Conservation (phyloP, 441 rosid species). For the Aleurites moluccanus region DNA sequence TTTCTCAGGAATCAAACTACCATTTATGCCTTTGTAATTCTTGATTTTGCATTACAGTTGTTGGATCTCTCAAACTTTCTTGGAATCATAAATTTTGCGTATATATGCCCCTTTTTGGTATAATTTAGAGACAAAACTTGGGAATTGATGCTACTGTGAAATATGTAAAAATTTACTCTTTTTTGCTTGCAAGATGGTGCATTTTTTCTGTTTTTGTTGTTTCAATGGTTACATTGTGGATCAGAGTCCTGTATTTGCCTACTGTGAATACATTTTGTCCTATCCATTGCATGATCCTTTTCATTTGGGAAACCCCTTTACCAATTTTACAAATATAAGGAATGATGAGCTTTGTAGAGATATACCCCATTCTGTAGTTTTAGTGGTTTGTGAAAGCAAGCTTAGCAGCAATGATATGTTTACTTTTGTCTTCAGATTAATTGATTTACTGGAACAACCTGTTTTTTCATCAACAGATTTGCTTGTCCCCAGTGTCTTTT, state of each 20-base stretch:
- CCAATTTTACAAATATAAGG: not conserved
- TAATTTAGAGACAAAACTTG: not conserved
- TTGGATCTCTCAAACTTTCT: conserved; percentile 3
- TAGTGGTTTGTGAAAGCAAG: not conserved
- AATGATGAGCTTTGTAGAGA: no score
- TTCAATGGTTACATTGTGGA: not conserved
- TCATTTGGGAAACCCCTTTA: not conserved
- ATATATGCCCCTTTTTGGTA: not conserved
- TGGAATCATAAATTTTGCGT: not conserved
- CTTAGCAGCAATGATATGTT: not conserved
- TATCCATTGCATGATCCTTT: no score
- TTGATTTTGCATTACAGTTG: not conserved
- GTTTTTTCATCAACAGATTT: conserved; percentile 21
- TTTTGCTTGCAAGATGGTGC: not conserved
- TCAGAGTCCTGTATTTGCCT: not conserved
- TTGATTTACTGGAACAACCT: conserved; percentile 9
- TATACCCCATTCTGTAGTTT: no score
- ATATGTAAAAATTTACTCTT: not conserved
- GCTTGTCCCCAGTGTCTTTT: conserved; percentile 10
- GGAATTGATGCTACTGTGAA: not conserved
- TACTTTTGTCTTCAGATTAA: not conserved
- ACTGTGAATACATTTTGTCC: not conserved
- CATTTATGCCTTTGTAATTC: not conserved
- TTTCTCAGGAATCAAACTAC: not conserved
- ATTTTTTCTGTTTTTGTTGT: not conserved